Evolutionary conservation across 176 grass and related monocot species (phyloP), one percentile per base, ranked within the genome.

Genomic region (Echinochloa phyllopogon): DNA sequence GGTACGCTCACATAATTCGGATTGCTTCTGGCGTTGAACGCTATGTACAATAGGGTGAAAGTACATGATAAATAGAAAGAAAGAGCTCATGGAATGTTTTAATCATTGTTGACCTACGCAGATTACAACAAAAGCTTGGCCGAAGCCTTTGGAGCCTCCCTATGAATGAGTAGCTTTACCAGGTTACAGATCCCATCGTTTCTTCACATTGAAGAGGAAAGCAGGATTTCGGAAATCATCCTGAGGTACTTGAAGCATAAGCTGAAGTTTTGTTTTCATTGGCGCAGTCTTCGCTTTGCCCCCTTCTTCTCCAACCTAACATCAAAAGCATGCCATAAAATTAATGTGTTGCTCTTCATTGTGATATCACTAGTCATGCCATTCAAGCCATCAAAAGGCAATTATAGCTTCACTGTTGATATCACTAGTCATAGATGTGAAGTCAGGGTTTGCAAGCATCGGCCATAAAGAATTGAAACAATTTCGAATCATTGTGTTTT

Each of bases 151-250:
- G 58, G 52, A 40, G 21, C 79, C 47, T 39, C 79, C 59, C 33
- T 53, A 49, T 11, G 56, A 64, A 12, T 38, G 12, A 73, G 61
- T 40, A 7, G 56, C 66, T 86, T 57, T 27, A 43, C 5, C 21
- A 47, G 36, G 78, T 76, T 94, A 95, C 65, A 95, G 81, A 69
- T 98, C 96, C 96, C 96, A 98, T 73, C 96, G 93, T 90, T 95
- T 98, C 77, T 98, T 98, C 68, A 98, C 91, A 71, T 80, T 90
- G 62, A 98, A 95, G 36, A 98, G 85, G 40, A 98, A 87, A 41
- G 75, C 37, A 8, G 93, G 83, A 58, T 87, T 90, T 48, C 56
- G 82, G 38, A 90, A 33, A 89, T 92, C 84, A 85, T 95, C 89
- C 84, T 85, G 96, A 4, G 87, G 87, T n/a, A 92, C 86, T 87